These are phyloP conservation scores for Conringia planisiliqua DNA, from an alignment of 345 rosid species.

Conservation along the genomic window DNA sequence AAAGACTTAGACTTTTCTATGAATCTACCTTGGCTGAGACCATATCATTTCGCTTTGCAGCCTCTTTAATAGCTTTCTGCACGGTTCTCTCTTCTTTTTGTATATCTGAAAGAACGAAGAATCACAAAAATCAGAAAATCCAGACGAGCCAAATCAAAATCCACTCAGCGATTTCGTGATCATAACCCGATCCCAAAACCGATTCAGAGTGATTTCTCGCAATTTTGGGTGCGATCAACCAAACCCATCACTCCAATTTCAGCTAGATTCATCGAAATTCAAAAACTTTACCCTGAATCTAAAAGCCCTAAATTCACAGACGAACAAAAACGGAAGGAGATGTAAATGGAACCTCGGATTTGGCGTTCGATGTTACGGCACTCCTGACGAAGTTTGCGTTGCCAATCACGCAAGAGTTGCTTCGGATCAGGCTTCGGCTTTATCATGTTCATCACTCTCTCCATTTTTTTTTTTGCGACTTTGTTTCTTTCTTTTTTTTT, in stretches of 20 bases:
- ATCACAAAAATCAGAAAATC: neutral
- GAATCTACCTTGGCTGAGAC: conserved; percentile 73
- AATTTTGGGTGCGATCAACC: neutral
- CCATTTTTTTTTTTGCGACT: conserved; percentile 44
- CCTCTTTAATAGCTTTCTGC: conserved; percentile 85
- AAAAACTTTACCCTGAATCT: neutral
- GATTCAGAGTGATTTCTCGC: neutral
- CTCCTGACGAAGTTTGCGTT: conserved; percentile 87
- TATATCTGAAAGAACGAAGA: conserved; percentile 52
- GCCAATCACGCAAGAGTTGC: conserved; percentile 84
- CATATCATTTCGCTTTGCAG: conserved; percentile 88
- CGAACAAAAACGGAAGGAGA: neutral
- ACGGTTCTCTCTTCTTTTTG: conserved; percentile 84
- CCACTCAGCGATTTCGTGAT: neutral
- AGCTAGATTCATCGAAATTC: neutral
- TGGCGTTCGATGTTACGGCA: conserved; percentile 90
- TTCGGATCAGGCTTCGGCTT: conserved; percentile 86
- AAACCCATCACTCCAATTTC: neutral
- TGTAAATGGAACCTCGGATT: conserved; percentile 58
- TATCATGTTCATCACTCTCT: conserved; percentile 74
- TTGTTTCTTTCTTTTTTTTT: too few species aligned
- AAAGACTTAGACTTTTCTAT: neutral
- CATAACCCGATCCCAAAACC: neutral
- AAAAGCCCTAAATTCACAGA: conserved; percentile 7
- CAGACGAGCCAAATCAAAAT: neutral